phyloP scores from a whole-genome alignment of 2,329 filamentous ascomycete species.

The Penicillium janthinellum region DNA sequence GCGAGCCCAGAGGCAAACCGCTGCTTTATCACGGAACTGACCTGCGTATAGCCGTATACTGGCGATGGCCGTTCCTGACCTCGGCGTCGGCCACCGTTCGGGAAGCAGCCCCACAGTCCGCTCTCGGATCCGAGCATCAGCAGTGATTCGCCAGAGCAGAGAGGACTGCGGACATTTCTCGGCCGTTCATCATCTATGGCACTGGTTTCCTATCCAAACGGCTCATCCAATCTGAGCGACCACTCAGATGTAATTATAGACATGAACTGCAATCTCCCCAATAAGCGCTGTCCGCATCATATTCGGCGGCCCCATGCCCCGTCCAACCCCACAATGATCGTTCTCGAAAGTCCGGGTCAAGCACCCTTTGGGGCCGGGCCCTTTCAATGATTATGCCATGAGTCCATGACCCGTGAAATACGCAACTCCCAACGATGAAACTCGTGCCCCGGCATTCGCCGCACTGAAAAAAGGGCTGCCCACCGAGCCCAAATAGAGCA shows the following conservation, averaged over 20 bases:
- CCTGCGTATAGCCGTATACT: background rate
- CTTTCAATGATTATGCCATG: background rate
- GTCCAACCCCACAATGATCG: background rate
- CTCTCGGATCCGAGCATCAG: background rate
- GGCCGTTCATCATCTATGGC: background rate
- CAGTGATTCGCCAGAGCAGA: background rate
- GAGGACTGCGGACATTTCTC: background rate
- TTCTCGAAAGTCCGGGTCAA: background rate
- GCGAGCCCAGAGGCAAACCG: no score
- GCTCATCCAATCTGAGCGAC: constrained; percentile 1
- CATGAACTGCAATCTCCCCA: background rate
- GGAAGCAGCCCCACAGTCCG: background rate
- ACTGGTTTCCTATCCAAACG: background rate
- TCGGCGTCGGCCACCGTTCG: background rate
- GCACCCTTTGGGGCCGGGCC: background rate
- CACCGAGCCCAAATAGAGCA: background rate
- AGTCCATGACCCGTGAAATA: background rate
- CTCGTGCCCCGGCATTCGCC: background rate
- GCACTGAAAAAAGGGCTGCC: background rate
- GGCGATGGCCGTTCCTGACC: background rate
- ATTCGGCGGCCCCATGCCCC: background rate
- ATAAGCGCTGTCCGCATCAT: background rate
- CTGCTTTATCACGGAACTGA: background rate
- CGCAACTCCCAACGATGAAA: background rate
- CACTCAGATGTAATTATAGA: background rate